These are phyloP conservation scores for Voacanga thouarsii DNA, from an alignment of 257 asterid genomes.

Conservation along the genomic window DNA sequence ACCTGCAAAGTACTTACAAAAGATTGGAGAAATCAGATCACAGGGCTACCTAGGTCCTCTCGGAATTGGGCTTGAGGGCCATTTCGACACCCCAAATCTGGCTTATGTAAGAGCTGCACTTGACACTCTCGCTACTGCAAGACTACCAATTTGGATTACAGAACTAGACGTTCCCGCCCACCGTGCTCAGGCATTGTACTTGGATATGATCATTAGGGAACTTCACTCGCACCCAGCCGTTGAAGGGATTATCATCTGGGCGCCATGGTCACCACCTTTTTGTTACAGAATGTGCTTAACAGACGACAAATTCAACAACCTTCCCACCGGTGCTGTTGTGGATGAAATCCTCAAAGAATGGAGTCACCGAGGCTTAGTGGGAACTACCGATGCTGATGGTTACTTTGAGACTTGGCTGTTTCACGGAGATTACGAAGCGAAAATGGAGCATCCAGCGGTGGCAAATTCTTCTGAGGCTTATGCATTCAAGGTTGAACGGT, in stretches of 20 bases:
- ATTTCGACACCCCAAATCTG: constrained; percentile 43
- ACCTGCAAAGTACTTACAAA: constrained; percentile 43
- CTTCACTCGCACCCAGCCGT: constrained; percentile 36
- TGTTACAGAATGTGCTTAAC: constrained; percentile 67
- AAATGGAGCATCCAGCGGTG: constrained; percentile 29
- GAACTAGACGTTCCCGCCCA: constrained; percentile 52
- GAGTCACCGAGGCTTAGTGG: constrained; percentile 15
- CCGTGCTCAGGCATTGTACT: constrained; percentile 36
- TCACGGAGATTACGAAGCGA: constrained; percentile 53
- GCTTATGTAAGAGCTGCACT: constrained; percentile 41
- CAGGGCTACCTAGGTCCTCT: constrained; percentile 50
- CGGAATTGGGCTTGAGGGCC: constrained; percentile 70
- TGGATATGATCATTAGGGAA: constrained; percentile 56
- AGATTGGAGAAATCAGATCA: constrained; percentile 30
- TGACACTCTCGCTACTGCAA: constrained; percentile 48
- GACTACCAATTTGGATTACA: constrained; percentile 65
- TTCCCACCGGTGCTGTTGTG: constrained; percentile 51
- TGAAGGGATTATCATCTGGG: constrained; percentile 50
- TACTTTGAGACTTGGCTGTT: constrained; percentile 34
- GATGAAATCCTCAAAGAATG: constrained; percentile 26
- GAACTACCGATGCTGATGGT: constrained; percentile 39
- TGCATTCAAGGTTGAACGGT: constrained; percentile 11
- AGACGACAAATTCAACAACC: constrained; percentile 47
- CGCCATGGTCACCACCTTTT: constrained; percentile 48
- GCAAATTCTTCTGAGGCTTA: background rate